Percentiles rank a stretch among this genome's conserved stretches.
Evolutionary conservation across 2,329 filamentous ascomycete genomes (phyloP).

Genomic region (Pyrenochaeta sp.): DNA sequence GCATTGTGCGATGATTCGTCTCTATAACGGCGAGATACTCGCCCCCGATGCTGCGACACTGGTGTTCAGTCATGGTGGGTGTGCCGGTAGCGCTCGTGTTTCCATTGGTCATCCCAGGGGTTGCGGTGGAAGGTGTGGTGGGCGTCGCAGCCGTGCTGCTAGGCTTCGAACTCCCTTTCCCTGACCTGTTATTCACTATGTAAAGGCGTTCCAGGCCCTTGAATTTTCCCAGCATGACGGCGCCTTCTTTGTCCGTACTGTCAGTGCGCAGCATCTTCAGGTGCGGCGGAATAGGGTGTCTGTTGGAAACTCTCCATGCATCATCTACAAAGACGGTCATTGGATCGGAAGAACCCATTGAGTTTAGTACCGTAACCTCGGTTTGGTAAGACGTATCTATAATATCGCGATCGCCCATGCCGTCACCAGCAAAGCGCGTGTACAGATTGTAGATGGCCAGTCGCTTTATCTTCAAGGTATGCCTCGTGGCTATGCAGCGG

Average conservation of each 20-base stretch:
- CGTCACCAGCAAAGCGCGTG: constrained; percentile 58
- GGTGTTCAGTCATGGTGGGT: constrained; percentile 34
- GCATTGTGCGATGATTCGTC: constrained; percentile 59
- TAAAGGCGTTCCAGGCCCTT: constrained; percentile 61
- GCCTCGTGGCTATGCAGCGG: constrained; percentile 59
- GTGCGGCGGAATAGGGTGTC: constrained; percentile 37
- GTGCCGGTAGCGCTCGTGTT: constrained; percentile 28
- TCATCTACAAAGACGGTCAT: constrained; percentile 64
- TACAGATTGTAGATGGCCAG: constrained; percentile 67
- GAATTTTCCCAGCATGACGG: constrained; percentile 54
- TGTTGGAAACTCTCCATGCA: constrained; percentile 56
- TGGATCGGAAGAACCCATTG: constrained; percentile 56
- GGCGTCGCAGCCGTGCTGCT: constrained; percentile 40
- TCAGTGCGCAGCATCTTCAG: constrained; percentile 62
- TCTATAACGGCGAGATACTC: constrained; percentile 63
- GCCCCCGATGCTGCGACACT: constrained; percentile 48
- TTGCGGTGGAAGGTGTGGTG: constrained; percentile 35
- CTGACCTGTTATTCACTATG: constrained; percentile 55
- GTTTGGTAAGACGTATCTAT: constrained; percentile 54
- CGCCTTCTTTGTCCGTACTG: constrained; percentile 55
- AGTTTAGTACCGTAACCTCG: constrained; percentile 64
- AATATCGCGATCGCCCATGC: constrained; percentile 54
- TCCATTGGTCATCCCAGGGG: constrained; percentile 28
- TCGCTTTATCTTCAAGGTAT: constrained; percentile 58
- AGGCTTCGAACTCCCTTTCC: constrained; percentile 28